Evolutionary conservation across 2,329 filamentous ascomycete species (phyloP).

Genomic region (Juglanconis juglandina): DNA sequence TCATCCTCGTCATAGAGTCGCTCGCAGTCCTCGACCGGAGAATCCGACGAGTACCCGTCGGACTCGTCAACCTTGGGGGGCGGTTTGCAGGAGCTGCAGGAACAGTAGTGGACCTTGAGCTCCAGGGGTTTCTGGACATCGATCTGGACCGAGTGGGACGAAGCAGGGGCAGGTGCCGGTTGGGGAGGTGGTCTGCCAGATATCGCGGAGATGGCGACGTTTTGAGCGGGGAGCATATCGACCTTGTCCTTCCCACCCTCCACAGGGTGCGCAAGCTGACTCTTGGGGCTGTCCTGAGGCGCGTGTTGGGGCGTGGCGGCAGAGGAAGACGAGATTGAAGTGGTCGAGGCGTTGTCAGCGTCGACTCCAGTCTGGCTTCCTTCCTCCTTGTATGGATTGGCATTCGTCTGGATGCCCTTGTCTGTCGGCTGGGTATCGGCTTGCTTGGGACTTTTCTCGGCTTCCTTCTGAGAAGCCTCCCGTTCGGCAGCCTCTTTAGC

Average conservation of each 20-base stretch:
- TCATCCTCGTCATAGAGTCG: slow-evolving; percentile 58
- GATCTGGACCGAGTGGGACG: not conserved
- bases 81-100: slow-evolving; percentile 4
- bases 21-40: slow-evolving; percentile 58
- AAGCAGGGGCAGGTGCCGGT: not conserved
- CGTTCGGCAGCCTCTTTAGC: slow-evolving; percentile 20
- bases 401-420: slow-evolving; percentile 12
- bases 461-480: slow-evolving; percentile 20
- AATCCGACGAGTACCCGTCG: slow-evolving; percentile 56
- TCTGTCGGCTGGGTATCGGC: slow-evolving; percentile 16
- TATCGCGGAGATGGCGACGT: slow-evolving; percentile 7
- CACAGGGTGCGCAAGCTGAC: slow-evolving; percentile 21
- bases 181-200: slow-evolving; percentile 22
- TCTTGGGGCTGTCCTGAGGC: slow-evolving; percentile 28
- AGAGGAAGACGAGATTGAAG: slow-evolving; percentile 20
- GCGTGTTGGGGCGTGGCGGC: slow-evolving; percentile 25
- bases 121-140: slow-evolving; percentile 6
- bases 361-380: not conserved
- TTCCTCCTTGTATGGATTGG: slow-evolving; percentile 11
- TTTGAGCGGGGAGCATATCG: slow-evolving; percentile 28
- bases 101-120: slow-evolving; percentile 8
- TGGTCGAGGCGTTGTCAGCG: slow-evolving; percentile 20
- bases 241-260: slow-evolving; percentile 29
- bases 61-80: slow-evolving; percentile 34
- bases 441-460: slow-evolving; percentile 19